Evolutionary conservation across 371 early-diverging fungal species (phyloP), one percentile per base, ranked within the genome.

Genomic region (Lichtheimia ramosa): DNA sequence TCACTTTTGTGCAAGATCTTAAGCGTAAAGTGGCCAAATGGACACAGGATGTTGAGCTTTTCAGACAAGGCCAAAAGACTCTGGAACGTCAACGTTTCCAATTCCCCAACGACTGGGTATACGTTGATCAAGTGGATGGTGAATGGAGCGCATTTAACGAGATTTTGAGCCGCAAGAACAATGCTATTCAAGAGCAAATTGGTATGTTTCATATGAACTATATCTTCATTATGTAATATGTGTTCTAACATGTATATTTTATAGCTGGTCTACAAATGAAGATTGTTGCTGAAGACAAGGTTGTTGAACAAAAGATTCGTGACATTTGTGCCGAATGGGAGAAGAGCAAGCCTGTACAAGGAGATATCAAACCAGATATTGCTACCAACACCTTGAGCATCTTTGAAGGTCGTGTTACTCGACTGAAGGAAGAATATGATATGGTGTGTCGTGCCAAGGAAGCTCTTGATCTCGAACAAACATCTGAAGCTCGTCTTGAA

Each of bases 81-180:
- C 79, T 99, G 40, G 96, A 97, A 67, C 89, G 92, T 42, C 96
- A 96, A 70, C 84, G 98, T 24, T 98, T 85, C 83, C 90, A 90
- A 70, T 97, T 96, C 79, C 94, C 96, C 25, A 70, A 66, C 48
- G 96, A 98, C 65, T 98, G 99, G 98, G 79, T 97, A 16, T 92
- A 96, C 69, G 84, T 92, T 21, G 99, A 97, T 56, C 93, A 96
- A 64, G 85, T 98, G 8, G 97, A 96, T 51, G 96, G 97, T 65
- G 98, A 97, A 73, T 98, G 97, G 97, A 91, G 92, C 64, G 93
- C 97, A 2, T 96, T 98, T 60, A 93, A 91, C 66, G 96, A 96
- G 75, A 96, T 98, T 54, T 66, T 96, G 52, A 82, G 81, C 48
- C 85, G 93, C 74, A 98, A 98, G 89, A 91, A 92, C 71, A 87